Evolutionary conservation across 495 filamentous ascomycete genomes (phyloP).

Genomic region (Aspergillus panamensis): DNA sequence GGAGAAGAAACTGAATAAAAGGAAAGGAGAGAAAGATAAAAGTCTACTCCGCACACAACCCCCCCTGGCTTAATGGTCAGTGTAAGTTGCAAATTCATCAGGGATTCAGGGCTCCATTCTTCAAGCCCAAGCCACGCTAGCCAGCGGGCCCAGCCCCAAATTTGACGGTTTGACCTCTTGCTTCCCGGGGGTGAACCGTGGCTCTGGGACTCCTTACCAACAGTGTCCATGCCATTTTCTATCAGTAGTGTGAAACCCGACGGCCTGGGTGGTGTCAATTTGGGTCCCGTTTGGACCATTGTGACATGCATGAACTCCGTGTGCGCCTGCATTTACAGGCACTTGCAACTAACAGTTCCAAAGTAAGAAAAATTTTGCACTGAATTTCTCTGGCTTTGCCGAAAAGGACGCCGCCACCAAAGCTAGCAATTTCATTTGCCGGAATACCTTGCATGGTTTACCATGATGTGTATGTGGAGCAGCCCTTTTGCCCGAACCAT

Average conservation of each 20-base stretch:
- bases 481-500: no score
- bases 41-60: no score
- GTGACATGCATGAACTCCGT: conserved; percentile 30
- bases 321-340: conserved; percentile 10
- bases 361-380: not conserved
- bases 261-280: conserved; percentile 25
- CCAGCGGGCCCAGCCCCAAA: conserved; percentile 1
- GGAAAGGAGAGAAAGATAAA: not conserved
- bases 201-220: conserved; percentile 33
- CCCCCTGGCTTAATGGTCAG: no score
- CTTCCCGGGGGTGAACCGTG: conserved; percentile 44
- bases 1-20: not conserved
- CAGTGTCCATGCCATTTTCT: conserved; percentile 5
- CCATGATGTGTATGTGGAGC: no score
- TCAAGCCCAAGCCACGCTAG: not conserved
- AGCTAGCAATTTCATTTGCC: no score
- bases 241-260: conserved; percentile 26
- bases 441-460: no score
- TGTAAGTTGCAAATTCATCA: no score
- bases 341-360: not conserved
- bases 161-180: conserved; percentile 19
- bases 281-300: conserved; percentile 10
- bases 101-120: not conserved
- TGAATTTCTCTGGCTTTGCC: no score
- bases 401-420: no score